These are phyloP conservation scores for Thelephora terrestris DNA, from an alignment of 1,284 basidiomycete species.

Conservation along the genomic window DNA sequence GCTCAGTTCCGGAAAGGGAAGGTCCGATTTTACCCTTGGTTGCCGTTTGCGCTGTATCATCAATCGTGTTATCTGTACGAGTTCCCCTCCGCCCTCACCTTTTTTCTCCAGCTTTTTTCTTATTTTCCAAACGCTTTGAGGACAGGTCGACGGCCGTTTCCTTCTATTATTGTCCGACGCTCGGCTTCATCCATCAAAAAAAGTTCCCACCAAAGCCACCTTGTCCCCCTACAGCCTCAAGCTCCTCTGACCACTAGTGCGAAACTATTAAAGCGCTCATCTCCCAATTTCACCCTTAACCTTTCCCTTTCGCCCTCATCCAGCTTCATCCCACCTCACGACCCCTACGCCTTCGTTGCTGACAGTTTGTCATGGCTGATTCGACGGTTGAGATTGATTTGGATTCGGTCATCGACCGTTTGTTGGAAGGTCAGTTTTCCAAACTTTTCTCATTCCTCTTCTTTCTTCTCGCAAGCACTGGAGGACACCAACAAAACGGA, in stretches of 20 bases:
- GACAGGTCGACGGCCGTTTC: constrained; percentile 22
- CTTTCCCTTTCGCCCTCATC: no score
- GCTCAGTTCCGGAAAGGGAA: no score
- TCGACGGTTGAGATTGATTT: constrained; percentile 85
- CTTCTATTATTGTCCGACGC: constrained; percentile 4
- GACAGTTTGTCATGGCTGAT: constrained; percentile 41
- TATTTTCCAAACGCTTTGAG: constrained; percentile 15
- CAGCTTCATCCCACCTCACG: constrained; percentile 14
- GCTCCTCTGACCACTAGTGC: constrained; percentile 15
- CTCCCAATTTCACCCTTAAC: constrained; percentile 13
- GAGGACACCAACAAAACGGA: no score
- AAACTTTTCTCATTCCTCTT: constrained; percentile 1
- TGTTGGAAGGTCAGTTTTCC: constrained; percentile 80
- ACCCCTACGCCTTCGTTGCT: constrained; percentile 11
- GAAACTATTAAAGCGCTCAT: constrained; percentile 5
- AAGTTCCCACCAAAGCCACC: constrained; percentile 14
- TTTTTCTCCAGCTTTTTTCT: constrained; percentile 21
- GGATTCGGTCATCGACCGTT: constrained; percentile 95
- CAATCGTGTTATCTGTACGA: constrained; percentile 2
- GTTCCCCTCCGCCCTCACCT: constrained; percentile 9
- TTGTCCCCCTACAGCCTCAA: constrained; percentile 10
- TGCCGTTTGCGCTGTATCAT: background rate
- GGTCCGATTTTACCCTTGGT: background rate
- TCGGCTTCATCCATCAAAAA: constrained; percentile 5
- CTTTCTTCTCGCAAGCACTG: background rate